Evolutionary conservation across 805 yeast genomes (phyloP).

Genomic region (Suhomyces xylopsoci): DNA sequence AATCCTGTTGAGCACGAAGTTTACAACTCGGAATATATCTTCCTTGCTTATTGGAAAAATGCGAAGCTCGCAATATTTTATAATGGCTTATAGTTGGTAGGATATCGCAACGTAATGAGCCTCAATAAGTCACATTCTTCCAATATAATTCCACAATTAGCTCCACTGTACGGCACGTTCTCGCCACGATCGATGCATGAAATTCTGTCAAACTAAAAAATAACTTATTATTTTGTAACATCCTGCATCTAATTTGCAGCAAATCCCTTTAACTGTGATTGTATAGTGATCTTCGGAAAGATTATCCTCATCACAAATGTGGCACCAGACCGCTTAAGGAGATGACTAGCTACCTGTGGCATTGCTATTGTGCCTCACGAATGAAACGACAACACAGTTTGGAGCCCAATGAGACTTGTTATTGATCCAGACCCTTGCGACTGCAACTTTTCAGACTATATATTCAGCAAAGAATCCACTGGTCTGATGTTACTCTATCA

Average conservation of each 20-base stretch:
- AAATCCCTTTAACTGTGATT: too few species aligned
- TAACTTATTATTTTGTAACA: too few species aligned
- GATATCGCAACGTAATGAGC: too few species aligned
- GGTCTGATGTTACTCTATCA: neutral
- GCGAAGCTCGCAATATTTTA: too few species aligned
- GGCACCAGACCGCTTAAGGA: neutral
- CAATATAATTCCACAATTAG: neutral
- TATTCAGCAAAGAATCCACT: neutral
- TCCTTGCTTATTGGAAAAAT: too few species aligned
- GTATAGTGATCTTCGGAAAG: neutral
- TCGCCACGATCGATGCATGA: neutral
- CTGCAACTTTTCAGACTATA: too few species aligned
- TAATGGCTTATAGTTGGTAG: too few species aligned
- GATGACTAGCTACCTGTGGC: neutral
- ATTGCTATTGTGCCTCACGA: neutral
- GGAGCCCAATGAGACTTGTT: neutral
- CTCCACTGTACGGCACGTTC: neutral
- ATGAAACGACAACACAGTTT: neutral
- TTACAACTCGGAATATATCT: too few species aligned
- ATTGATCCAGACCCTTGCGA: too few species aligned
- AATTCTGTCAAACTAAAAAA: neutral
- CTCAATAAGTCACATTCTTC: too few species aligned
- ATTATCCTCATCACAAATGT: neutral
- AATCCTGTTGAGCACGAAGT: too few species aligned
- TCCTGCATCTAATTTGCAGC: neutral